A percentile compares a stretch with the other conserved stretches of the same genome.
phyloP scores from a whole-genome alignment of 1,139 yeast species.

The Scheffersomyces quercinus region DNA sequence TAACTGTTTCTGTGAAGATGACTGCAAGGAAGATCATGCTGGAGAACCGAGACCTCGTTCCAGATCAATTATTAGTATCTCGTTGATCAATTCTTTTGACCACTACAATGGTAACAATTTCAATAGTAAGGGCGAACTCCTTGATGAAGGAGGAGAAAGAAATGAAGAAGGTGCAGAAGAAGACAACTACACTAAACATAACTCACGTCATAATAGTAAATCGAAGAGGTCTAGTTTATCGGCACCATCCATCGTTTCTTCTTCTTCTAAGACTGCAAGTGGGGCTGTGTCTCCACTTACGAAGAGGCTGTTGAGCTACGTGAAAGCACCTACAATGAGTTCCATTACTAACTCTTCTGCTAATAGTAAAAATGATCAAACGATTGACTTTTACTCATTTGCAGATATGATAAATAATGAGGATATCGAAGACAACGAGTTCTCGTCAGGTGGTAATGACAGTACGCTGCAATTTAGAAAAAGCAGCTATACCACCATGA shows the following conservation, averaged over 20 bases:
- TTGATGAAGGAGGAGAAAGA: background rate
- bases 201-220: background rate
- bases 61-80: slow-evolving; percentile 26
- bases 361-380: slow-evolving; percentile 6
- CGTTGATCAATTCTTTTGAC: slow-evolving; percentile 22
- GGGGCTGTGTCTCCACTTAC: background rate
- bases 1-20: slow-evolving; percentile 26
- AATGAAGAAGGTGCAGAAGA: background rate
- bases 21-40: slow-evolving; percentile 5
- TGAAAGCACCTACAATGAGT: background rate
- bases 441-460: slow-evolving; percentile 7
- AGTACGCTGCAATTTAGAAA: slow-evolving; percentile 8
- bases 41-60: slow-evolving; percentile 15
- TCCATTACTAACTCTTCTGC: background rate
- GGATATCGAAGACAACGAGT: slow-evolving; percentile 5
- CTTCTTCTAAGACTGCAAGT: background rate
- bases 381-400: slow-evolving; percentile 34
- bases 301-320: background rate
- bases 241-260: background rate
- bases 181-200: background rate
- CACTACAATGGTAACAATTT: slow-evolving; percentile 6
- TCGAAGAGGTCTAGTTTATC: background rate
- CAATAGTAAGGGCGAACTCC: background rate
- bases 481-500: slow-evolving; percentile 19
- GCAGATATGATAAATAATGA: slow-evolving; percentile 32